Evolutionary conservation across 1,139 yeast species (phyloP).

Genomic region (Candida neerlandica): DNA sequence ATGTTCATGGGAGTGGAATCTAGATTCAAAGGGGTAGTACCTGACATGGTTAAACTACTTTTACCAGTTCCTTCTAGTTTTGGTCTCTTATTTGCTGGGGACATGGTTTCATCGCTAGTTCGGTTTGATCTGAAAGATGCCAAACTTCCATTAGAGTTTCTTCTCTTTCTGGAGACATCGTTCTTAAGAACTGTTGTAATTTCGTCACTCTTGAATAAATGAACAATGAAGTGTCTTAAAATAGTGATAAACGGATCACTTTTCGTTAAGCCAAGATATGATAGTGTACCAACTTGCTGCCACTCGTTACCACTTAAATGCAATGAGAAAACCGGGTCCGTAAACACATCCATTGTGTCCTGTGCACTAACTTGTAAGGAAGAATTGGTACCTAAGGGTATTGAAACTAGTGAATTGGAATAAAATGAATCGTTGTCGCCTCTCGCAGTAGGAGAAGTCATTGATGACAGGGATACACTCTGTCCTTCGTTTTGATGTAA

Average conservation of each 20-base stretch:
- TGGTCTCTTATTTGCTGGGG: constrained; percentile 4
- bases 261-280: constrained; percentile 47
- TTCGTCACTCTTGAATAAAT: constrained; percentile 39
- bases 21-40: neutral
- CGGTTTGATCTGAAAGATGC: constrained; percentile 9
- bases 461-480: neutral
- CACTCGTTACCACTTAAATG: constrained; percentile 41
- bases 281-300: constrained; percentile 47
- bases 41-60: constrained; percentile 2
- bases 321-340: constrained; percentile 41
- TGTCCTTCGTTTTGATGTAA: neutral
- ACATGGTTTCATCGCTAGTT: constrained; percentile 2
- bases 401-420: constrained; percentile 23
- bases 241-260: constrained; percentile 45
- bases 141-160: constrained; percentile 14
- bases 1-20: constrained; percentile 5
- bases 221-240: constrained; percentile 39
- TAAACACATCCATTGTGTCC: constrained; percentile 38
- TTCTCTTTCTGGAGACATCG: constrained; percentile 20
- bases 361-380: constrained; percentile 36
- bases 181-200: constrained; percentile 34
- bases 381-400: constrained; percentile 43
- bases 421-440: constrained; percentile 18
- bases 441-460: constrained; percentile 14
- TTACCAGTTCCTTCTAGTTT: constrained; percentile 1